Percentiles rank a stretch among this genome's conserved stretches.
Evolutionary conservation across 1,284 basidiomycete genomes (phyloP).

Genomic region (Ganoderma leucocontextum): DNA sequence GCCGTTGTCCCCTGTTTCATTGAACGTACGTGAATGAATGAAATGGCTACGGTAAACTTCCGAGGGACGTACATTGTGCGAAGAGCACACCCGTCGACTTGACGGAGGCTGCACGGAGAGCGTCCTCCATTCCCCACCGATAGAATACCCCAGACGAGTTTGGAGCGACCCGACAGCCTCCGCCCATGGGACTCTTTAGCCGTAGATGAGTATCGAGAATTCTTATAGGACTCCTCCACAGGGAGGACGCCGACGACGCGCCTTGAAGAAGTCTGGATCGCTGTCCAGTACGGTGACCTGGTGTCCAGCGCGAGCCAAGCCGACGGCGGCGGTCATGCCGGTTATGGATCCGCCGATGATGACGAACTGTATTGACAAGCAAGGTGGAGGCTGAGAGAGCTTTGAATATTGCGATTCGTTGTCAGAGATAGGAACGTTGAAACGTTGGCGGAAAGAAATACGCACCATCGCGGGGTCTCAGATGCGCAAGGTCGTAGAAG

Average conservation of each 20-base stretch:
- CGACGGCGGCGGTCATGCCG: conserved; percentile 41
- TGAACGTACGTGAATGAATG: neutral
- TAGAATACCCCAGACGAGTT: conserved; percentile 40
- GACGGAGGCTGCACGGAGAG: conserved; percentile 30
- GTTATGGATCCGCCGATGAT: conserved; percentile 43
- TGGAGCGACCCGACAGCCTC: conserved; percentile 39
- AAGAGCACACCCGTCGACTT: conserved; percentile 30
- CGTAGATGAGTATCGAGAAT: neutral
- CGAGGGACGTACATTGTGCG: conserved; percentile 25
- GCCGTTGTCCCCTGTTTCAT: conserved; percentile 36
- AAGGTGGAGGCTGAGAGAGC: conserved; percentile 5
- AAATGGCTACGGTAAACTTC: too few relatives aligned
- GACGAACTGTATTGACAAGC: conserved; percentile 40
- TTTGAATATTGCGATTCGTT: neutral
- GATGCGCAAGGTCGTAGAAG: neutral
- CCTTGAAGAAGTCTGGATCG: conserved; percentile 26
- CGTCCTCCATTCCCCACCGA: conserved; percentile 42
- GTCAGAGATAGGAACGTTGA: neutral
- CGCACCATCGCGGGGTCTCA: neutral
- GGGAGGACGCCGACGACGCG: conserved; percentile 22
- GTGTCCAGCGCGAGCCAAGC: conserved; percentile 42
- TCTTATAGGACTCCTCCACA: too few relatives aligned
- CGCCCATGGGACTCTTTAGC: conserved; percentile 31
- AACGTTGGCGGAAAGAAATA: neutral
- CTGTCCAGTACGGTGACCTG: conserved; percentile 43